Evolutionary conservation across 495 filamentous ascomycete species (phyloP).

Genomic region (Coniosporium apollinis): DNA sequence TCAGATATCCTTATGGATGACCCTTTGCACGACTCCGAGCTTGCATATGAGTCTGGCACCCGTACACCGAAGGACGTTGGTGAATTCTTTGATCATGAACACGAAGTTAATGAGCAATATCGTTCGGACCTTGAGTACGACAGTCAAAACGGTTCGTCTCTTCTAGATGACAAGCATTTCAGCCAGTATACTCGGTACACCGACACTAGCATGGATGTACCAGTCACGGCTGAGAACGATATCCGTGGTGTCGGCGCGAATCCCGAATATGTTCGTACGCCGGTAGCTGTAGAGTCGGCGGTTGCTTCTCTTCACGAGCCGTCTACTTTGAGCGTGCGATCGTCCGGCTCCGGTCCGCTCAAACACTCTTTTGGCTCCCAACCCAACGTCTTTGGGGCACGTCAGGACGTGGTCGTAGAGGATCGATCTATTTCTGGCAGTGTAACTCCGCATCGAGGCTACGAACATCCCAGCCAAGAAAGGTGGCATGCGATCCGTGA

Average conservation of each 20-base stretch:
- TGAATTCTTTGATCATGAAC: constrained; percentile 36
- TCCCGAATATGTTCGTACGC: constrained; percentile 54
- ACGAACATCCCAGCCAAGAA: constrained; percentile 11
- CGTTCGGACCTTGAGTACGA: constrained; percentile 29
- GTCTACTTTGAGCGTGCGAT: constrained; percentile 36
- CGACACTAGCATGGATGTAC: constrained; percentile 46
- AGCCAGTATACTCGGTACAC: constrained; percentile 48
- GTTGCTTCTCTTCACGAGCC: constrained; percentile 76
- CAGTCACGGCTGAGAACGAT: constrained; percentile 45
- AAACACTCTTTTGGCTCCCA: neutral
- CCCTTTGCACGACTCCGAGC: constrained; percentile 20
- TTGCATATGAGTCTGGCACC: constrained; percentile 25
- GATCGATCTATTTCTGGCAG: too few species aligned
- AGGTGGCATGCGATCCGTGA: constrained; percentile 13
- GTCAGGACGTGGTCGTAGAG: too few species aligned
- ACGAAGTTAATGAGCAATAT: constrained; percentile 36
- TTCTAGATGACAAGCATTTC: constrained; percentile 36
- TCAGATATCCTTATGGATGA: constrained; percentile 29
- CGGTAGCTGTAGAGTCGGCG: constrained; percentile 62
- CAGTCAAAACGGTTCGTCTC: constrained; percentile 28
- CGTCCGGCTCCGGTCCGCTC: neutral
- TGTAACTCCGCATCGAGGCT: neutral
- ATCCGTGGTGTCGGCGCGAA: constrained; percentile 53
- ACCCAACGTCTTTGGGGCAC: neutral
- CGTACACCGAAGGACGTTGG: constrained; percentile 24